phyloP scores from a whole-genome alignment of 1,284 basidiomycete species.

The Cutaneotrichosporon dermatis region DNA sequence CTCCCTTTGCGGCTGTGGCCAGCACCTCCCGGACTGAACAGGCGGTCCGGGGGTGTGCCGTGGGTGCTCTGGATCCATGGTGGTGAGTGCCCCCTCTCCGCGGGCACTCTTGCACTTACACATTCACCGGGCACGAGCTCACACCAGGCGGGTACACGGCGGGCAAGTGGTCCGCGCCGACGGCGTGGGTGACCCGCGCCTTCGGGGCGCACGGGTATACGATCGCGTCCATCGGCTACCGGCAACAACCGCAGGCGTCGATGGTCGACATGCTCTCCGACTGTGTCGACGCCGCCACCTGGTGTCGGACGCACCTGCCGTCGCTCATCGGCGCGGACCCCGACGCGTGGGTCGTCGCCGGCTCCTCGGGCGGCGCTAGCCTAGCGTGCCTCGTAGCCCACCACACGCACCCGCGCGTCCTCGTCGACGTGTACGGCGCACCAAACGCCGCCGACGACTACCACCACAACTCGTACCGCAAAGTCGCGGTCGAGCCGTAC shows the following conservation, averaged over 20 bases:
- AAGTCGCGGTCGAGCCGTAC: background rate
- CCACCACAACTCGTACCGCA: slow-evolving; percentile 1
- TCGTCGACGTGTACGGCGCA: slow-evolving; percentile 14
- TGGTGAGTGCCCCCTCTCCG: slow-evolving; percentile 11
- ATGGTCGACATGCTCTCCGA: slow-evolving; percentile 27
- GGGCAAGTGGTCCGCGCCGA: slow-evolving; percentile 17
- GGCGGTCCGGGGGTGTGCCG: background rate
- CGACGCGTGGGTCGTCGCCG: slow-evolving; percentile 25
- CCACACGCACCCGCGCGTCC: background rate
- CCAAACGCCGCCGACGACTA: slow-evolving; percentile 8
- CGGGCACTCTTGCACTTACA: too few species aligned
- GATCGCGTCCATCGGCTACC: slow-evolving; percentile 31
- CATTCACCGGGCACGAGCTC: background rate
- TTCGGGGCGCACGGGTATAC: slow-evolving; percentile 25
- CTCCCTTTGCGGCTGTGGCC: slow-evolving; percentile 35
- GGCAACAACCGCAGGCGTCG: slow-evolving; percentile 27
- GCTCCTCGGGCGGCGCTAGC: slow-evolving; percentile 13
- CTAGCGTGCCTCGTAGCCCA: slow-evolving; percentile 4
- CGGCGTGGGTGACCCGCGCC: slow-evolving; percentile 27
- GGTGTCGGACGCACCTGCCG: slow-evolving; percentile 16
- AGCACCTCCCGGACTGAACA: background rate
- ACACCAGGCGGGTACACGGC: slow-evolving; percentile 16
- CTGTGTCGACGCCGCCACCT: slow-evolving; percentile 19
- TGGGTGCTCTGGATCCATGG: slow-evolving; percentile 25
- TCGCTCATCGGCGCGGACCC: slow-evolving; percentile 17